Percentiles rank a stretch among this genome's conserved stretches.
These are phyloP conservation scores for Claviceps purpurea DNA, from an alignment of 2,329 filamentous ascomycete genomes.

Conservation along the genomic window DNA sequence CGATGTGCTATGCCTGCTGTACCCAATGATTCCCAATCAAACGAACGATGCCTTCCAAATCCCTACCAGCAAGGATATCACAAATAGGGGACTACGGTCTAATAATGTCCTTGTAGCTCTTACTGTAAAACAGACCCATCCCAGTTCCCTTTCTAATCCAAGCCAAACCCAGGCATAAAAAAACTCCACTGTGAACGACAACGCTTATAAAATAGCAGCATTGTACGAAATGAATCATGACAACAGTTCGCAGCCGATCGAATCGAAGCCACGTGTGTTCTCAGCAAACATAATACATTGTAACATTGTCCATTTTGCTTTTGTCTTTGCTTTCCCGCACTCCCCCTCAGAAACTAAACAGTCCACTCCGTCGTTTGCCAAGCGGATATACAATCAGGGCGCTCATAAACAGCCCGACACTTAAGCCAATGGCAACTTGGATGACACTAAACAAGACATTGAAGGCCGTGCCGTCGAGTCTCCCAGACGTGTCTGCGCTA, in stretches of 20 bases:
- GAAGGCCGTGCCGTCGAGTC: slow-evolving; percentile 33
- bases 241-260: no score
- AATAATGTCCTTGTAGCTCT: no score
- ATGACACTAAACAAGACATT: slow-evolving; percentile 44
- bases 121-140: no score
- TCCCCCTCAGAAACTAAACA: slow-evolving; percentile 35
- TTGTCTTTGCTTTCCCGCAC: not conserved
- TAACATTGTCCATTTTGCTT: not conserved
- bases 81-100: no score
- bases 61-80: not conserved
- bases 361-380: slow-evolving; percentile 42
- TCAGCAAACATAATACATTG: not conserved
- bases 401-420: slow-evolving; percentile 45
- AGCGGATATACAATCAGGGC: slow-evolving; percentile 42
- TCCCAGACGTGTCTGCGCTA: slow-evolving; percentile 10
- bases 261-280: not conserved
- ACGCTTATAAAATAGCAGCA: not conserved
- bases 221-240: not conserved
- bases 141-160: not conserved
- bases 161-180: not conserved
- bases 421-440: slow-evolving; percentile 48
- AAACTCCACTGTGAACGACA: not conserved
- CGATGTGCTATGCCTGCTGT: not conserved
- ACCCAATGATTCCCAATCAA: no score
- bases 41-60: not conserved